These are phyloP conservation scores for Willaertia magna DNA, from an alignment of 208 protist genomes.

Conservation along the genomic window DNA sequence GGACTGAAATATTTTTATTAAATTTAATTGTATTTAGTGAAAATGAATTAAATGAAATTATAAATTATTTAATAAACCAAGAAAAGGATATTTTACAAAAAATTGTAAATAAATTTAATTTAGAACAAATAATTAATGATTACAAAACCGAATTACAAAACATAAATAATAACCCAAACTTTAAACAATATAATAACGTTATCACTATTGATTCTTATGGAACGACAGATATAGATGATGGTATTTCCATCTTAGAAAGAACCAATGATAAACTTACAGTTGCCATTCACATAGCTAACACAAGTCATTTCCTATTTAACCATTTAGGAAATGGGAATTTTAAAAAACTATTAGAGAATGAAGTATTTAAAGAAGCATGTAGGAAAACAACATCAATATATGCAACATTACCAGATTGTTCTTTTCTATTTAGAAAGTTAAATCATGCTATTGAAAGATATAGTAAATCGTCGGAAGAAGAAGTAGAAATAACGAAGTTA, in stretches of 20 bases:
- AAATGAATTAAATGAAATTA: too few species aligned
- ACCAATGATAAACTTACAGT: not conserved
- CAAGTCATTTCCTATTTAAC: not conserved
- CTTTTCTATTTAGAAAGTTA: not conserved
- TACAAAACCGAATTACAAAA: too few species aligned
- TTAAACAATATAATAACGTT: not conserved
- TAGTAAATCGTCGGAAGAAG: too few species aligned
- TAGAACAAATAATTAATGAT: too few species aligned
- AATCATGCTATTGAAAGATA: not conserved
- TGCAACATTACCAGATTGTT: not conserved
- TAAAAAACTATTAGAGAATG: not conserved
- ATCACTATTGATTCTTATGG: not conserved
- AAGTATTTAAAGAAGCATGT: not conserved
- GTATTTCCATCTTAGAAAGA: not conserved
- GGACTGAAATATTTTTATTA: too few species aligned
- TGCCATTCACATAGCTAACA: not conserved
- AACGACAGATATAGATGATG: not conserved
- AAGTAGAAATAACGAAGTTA: too few species aligned
- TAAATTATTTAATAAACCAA: too few species aligned
- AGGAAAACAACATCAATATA: not conserved
- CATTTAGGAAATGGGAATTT: not conserved
- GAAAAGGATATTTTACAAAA: too few species aligned
- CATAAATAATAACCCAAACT: too few species aligned
- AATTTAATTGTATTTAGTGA: too few species aligned
- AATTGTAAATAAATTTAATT: too few species aligned